Evolutionary conservation across 192 early-diverging fungal genomes (phyloP).

Genomic region (Coemansia sp.): DNA sequence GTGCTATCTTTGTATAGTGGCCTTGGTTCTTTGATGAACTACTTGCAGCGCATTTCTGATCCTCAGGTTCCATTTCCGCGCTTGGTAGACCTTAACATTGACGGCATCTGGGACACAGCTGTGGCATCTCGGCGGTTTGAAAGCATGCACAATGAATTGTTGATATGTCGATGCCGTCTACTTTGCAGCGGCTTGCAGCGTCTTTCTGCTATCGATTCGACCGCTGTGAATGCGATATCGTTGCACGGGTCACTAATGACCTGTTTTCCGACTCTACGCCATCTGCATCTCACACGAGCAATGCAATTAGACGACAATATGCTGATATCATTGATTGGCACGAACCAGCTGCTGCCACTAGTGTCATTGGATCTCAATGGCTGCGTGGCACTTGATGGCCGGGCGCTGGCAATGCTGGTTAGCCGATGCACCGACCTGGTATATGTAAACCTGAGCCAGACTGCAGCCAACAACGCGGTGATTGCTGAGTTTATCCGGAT

Average conservation of each 20-base stretch:
- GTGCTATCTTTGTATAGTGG: conserved; percentile 13
- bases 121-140: conserved; percentile 15
- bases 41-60: conserved; percentile 16
- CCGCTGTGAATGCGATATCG: not conserved
- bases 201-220: conserved; percentile 31
- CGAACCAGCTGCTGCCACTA: conserved; percentile 14
- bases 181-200: conserved; percentile 11
- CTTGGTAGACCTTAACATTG: conserved; percentile 31
- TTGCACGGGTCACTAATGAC: conserved; percentile 7
- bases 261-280: conserved; percentile 20
- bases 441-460: conserved; percentile 34
- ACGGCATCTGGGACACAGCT: conserved; percentile 30
- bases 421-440: conserved; percentile 22
- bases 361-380: conserved; percentile 35
- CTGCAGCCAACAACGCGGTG: conserved; percentile 29
- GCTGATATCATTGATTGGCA: conserved; percentile 2
- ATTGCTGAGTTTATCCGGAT: conserved; percentile 15
- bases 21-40: conserved; percentile 21
- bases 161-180: conserved; percentile 13
- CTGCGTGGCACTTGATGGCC: conserved; percentile 18
- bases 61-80: conserved; percentile 22
- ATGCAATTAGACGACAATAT: conserved; percentile 5
- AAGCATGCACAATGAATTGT: not conserved
- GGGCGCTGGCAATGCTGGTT: conserved; percentile 17
- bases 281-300: conserved; percentile 28